phyloP scores from a whole-genome alignment of 345 rosid genomes.

The Aquilaria yunnanensis region DNA sequence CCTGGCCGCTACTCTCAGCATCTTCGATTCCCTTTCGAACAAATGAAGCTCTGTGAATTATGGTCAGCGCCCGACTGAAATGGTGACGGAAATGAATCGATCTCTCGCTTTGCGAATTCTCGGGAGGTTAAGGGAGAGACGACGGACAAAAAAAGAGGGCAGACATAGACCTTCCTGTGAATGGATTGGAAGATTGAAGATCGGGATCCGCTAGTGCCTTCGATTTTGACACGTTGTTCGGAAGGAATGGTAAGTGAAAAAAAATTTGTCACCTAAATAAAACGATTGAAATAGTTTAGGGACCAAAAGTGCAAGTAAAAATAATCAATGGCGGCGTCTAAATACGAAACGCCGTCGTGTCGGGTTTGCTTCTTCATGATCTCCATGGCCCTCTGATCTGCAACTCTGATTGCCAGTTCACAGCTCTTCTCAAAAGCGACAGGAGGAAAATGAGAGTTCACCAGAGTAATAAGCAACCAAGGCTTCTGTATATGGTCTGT shows the following conservation, averaged over 20 bases:
- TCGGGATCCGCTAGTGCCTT: too few relatives aligned
- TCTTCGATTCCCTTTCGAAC: slow-evolving; percentile 14
- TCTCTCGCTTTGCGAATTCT: slow-evolving; percentile 2
- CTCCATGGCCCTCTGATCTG: too few relatives aligned
- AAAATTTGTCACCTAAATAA: too few relatives aligned
- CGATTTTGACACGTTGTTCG: too few relatives aligned
- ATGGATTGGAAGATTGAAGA: too few relatives aligned
- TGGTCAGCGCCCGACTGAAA: not conserved
- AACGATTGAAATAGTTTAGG: too few relatives aligned
- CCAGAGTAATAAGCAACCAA: slow-evolving; percentile 31
- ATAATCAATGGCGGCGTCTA: too few relatives aligned
- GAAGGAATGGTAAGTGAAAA: too few relatives aligned
- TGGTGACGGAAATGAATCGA: not conserved
- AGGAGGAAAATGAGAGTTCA: slow-evolving; percentile 41
- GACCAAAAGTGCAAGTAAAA: too few relatives aligned
- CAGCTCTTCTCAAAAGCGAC: not conserved
- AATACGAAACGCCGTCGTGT: too few relatives aligned
- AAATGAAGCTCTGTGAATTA: not conserved
- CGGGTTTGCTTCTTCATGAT: too few relatives aligned
- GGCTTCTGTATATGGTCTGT: slow-evolving; percentile 53
- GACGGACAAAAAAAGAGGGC: not conserved
- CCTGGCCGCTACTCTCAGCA: slow-evolving; percentile 44
- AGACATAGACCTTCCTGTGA: not conserved
- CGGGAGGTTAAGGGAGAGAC: not conserved
- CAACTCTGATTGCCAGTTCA: too few relatives aligned